phyloP scores from a whole-genome alignment of 2,329 filamentous ascomycete genomes.

The Phyllosticta capitalensis region DNA sequence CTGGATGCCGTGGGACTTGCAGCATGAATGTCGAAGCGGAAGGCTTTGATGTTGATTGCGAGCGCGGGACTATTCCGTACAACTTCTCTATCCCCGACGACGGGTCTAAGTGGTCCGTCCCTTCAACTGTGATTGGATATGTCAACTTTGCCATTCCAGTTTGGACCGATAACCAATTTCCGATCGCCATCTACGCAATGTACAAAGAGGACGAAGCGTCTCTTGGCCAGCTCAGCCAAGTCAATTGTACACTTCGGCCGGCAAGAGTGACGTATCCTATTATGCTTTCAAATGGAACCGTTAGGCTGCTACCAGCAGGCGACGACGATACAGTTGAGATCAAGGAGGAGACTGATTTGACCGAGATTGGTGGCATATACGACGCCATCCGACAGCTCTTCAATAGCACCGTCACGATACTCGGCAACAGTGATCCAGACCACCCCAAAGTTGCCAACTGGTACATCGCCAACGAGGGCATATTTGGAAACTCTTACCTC shows the following conservation, averaged over 20 bases:
- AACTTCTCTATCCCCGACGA: not conserved
- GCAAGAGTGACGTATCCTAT: constrained; percentile 11
- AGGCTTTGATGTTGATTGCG: not conserved
- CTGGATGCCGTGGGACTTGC: not conserved
- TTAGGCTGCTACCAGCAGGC: not conserved
- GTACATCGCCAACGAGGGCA: not conserved
- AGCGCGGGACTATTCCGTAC: not conserved
- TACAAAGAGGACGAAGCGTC: constrained; percentile 14
- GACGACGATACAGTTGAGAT: not conserved
- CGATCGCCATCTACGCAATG: not conserved
- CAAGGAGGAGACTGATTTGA: not conserved
- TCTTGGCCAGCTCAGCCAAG: constrained; percentile 11
- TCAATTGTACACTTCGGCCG: constrained; percentile 13
- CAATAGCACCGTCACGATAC: not conserved
- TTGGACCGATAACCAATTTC: not conserved
- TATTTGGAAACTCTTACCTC: not conserved
- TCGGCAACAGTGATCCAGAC: not conserved
- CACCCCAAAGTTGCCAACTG: not conserved
- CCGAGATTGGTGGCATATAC: not conserved
- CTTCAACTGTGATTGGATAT: not conserved
- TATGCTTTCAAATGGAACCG: constrained; percentile 13
- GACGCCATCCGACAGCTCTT: not conserved
- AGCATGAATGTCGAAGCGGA: not conserved
- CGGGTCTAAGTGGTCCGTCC: not conserved
- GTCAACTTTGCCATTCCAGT: not conserved